Conservation (phyloP, 768 basidiomycete genomes). For the Trametes cingulata region DNA sequence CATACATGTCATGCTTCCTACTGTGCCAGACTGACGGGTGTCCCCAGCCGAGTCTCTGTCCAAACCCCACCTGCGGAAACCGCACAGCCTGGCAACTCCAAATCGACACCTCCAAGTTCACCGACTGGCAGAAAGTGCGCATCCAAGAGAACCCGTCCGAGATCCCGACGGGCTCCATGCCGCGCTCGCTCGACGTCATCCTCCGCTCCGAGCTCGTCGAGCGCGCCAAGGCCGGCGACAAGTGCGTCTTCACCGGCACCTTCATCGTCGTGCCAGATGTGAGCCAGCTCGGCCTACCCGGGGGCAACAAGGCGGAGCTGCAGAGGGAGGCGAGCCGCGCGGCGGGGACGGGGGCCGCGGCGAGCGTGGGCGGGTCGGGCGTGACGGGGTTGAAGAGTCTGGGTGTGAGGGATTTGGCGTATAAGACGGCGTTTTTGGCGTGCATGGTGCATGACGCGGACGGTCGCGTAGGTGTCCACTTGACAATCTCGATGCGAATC, state of each 20-base stretch:
- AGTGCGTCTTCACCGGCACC: constrained; percentile 95
- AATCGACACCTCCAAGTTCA: constrained; percentile 94
- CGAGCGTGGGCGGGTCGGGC: constrained; percentile 72
- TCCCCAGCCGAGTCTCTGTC: constrained; percentile 84
- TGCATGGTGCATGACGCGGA: constrained; percentile 97
- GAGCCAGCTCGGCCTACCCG: constrained; percentile 91
- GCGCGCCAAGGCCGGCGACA: constrained; percentile 98
- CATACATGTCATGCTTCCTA: neutral
- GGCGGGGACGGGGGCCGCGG: constrained; percentile 58
- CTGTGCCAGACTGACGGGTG: neutral
- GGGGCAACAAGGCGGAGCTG: constrained; percentile 88
- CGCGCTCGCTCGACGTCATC: constrained; percentile 93
- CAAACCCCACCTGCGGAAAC: constrained; percentile 93
- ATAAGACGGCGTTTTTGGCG: constrained; percentile 97
- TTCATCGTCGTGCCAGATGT: constrained; percentile 99
- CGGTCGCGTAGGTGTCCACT: constrained; percentile 62
- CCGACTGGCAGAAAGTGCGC: constrained; percentile 99
- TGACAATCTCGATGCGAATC: neutral
- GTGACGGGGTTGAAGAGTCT: constrained; percentile 93
- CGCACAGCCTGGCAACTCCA: constrained; percentile 89
- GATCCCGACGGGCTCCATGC: constrained; percentile 98
- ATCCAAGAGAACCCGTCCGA: constrained; percentile 99
- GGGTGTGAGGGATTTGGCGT: constrained; percentile 93
- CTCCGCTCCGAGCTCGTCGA: constrained; percentile 95
- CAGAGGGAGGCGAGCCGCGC: constrained; percentile 80